A percentile compares a stretch with the other conserved stretches of the same genome.
phyloP scores from a whole-genome alignment of 306 rosid genomes.

The Prunus davidiana region DNA sequence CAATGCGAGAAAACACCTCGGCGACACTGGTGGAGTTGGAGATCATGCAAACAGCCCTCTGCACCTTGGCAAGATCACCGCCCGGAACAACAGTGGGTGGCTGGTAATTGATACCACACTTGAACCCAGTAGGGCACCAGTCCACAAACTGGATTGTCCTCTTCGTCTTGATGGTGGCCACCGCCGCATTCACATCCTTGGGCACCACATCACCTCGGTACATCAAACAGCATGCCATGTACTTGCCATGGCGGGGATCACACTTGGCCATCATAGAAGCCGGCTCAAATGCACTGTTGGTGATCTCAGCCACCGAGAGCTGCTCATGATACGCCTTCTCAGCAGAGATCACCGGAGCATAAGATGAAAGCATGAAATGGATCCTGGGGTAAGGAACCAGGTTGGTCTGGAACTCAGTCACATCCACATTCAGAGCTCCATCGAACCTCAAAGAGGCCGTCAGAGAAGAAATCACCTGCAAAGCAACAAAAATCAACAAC shows the following conservation, averaged over 20 bases:
- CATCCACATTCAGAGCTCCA: constrained; percentile 84
- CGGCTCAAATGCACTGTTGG: constrained; percentile 79
- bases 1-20: constrained; percentile 83
- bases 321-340: constrained; percentile 92
- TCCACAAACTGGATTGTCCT: constrained; percentile 85
- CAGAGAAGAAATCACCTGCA: constrained; percentile 77
- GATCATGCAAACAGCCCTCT: constrained; percentile 94
- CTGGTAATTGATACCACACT: constrained; percentile 89
- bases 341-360: constrained; percentile 84
- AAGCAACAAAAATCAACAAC: not conserved
- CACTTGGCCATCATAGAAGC: constrained; percentile 93
- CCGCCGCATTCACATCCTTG: constrained; percentile 87
- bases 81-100: constrained; percentile 88
- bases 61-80: constrained; percentile 87
- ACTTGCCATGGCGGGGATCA: constrained; percentile 85
- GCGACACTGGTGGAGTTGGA: constrained; percentile 90
- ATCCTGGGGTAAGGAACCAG: constrained; percentile 91
- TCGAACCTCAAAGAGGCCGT: constrained; percentile 90
- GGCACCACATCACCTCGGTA: constrained; percentile 87
- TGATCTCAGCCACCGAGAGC: constrained; percentile 81
- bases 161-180: constrained; percentile 84
- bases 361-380: constrained; percentile 87
- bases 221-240: constrained; percentile 96
- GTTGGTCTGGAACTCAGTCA: constrained; percentile 83
- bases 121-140: constrained; percentile 92